Conservation (phyloP, 1,139 yeast species). For the Yamadazyma trypodendri region DNA sequence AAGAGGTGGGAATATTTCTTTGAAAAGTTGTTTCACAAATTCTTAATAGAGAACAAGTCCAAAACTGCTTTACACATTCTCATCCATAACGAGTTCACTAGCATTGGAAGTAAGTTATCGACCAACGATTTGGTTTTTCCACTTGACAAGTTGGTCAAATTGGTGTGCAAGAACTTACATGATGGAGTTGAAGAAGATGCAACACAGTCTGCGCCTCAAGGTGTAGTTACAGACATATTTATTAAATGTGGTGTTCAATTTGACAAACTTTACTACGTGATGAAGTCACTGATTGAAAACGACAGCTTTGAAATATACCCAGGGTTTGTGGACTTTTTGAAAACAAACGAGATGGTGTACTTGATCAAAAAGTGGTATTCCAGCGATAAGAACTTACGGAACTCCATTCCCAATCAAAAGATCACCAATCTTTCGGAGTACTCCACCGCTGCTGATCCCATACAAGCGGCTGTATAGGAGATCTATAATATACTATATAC, state of each 20-base stretch:
- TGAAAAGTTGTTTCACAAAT: slow-evolving; percentile 43
- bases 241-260: slow-evolving; percentile 71
- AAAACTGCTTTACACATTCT: slow-evolving; percentile 40
- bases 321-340: slow-evolving; percentile 44
- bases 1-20: slow-evolving; percentile 70
- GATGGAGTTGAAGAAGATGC: slow-evolving; percentile 38
- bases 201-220: slow-evolving; percentile 44
- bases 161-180: slow-evolving; percentile 45
- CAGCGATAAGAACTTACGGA: slow-evolving; percentile 61
- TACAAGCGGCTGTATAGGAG: slow-evolving; percentile 15
- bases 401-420: slow-evolving; percentile 42
- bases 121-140: slow-evolving; percentile 78
- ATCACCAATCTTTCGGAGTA: slow-evolving; percentile 38
- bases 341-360: slow-evolving; percentile 54
- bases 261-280: slow-evolving; percentile 65
- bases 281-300: slow-evolving; percentile 69
- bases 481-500: too few relatives aligned
- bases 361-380: slow-evolving; percentile 66
- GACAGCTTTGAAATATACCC: slow-evolving; percentile 49
- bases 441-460: slow-evolving; percentile 46
- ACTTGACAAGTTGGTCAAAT: slow-evolving; percentile 64
- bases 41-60: slow-evolving; percentile 25
- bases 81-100: slow-evolving; percentile 36
- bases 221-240: slow-evolving; percentile 61
- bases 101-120: slow-evolving; percentile 45